These are phyloP conservation scores for Aureobasidium uvarum DNA, from an alignment of 2,329 filamentous ascomycete species.

Conservation along the genomic window DNA sequence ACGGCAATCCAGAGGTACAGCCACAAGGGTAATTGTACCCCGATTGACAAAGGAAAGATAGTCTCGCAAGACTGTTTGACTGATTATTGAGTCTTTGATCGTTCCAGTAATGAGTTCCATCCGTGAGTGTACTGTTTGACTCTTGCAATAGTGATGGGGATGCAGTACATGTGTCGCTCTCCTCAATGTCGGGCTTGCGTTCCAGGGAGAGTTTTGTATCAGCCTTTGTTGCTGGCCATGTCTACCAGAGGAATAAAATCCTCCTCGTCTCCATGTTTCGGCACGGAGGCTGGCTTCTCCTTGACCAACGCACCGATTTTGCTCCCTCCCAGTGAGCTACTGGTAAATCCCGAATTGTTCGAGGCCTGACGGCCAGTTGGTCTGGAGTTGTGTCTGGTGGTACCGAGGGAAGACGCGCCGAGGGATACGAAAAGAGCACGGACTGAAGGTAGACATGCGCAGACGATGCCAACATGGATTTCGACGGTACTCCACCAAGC, in stretches of 20 bases:
- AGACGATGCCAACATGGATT: conserved; percentile 29
- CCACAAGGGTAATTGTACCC: not conserved
- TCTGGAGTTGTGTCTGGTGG: not conserved
- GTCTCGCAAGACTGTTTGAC: not conserved
- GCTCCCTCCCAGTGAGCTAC: not conserved
- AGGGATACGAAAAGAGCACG: conserved; percentile 29
- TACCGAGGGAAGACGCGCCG: conserved; percentile 20
- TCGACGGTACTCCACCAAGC: conserved; percentile 30
- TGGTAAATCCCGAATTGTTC: not conserved
- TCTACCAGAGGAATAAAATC: conserved; percentile 27
- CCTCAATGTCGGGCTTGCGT: not conserved
- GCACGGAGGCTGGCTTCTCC: not conserved
- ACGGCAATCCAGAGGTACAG: too few species aligned
- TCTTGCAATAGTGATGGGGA: not conserved
- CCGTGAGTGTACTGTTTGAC: too few species aligned
- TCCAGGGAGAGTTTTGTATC: not conserved
- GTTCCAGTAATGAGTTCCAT: too few species aligned
- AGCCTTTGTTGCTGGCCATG: not conserved
- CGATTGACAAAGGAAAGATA: not conserved
- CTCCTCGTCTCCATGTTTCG: conserved; percentile 14
- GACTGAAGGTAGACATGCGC: conserved; percentile 29
- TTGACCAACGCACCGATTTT: not conserved
- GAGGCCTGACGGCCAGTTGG: not conserved
- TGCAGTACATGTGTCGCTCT: not conserved
- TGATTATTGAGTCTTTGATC: not conserved